Evolutionary conservation across 805 yeast species (phyloP), one percentile per base, ranked within the genome.

Genomic region (Yueomyces sp.): DNA sequence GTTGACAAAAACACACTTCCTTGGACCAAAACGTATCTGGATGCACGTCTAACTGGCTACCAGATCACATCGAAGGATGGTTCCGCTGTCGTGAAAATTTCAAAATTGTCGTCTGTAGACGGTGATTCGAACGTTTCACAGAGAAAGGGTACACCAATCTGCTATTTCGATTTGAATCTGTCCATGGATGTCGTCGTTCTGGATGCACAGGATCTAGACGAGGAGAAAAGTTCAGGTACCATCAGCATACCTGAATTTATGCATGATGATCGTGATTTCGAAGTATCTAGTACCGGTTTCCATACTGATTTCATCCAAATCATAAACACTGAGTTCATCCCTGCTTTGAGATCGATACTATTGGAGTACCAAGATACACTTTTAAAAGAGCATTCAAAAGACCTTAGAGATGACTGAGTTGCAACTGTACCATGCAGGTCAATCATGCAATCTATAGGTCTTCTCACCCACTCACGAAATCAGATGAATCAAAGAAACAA

Each of bases 41-140:
- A 65, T 31, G 60, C 63, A 28, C 59, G 67, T 28, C 60, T 77
- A 12, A 26, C 49, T 3, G 44, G 49, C 30, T 47, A 57, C 32
- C 44, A 46, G 27, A 44, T 54, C 26, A 45, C 48, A 5, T 43
- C 43, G 6, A 52, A 53, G 3, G 50, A 53, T 39, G 48, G 54
- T 29, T 42, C 48, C 5, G 52, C 48, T 32, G 49, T 42, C n/a
- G 58, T 64, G 31, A 49, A 60, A 6, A 53, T 79, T 39, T 62
- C 62, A 26, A 54, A 68, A 2, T 58, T 76, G 9, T 64, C 62
- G n/a, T 58, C 66, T 2, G 64, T 80, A 3, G 60, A 67, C 5
- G 94, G 94, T 27, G 92, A 84, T 59, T 81, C 92, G 52, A 84
- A 83, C 53, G 88, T 84, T 11, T 79, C 85, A 27, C 90, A 84